Evolutionary conservation across 495 filamentous ascomycete species (phyloP).

Genomic region (Xylaria telfairii): DNA sequence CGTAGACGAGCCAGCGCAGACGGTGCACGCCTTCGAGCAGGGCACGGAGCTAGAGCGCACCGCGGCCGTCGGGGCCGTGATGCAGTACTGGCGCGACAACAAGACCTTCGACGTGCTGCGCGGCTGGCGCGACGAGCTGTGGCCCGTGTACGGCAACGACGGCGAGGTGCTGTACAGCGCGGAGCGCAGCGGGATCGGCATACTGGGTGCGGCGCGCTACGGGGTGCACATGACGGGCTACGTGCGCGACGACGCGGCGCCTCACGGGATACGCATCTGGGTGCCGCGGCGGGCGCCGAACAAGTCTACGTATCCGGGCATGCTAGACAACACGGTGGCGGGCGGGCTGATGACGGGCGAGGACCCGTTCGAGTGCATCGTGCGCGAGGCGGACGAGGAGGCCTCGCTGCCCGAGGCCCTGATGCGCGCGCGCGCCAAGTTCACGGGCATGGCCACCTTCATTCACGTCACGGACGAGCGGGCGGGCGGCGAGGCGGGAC

Average conservation of each 20-base stretch:
- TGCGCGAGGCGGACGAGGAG: conserved; percentile 89
- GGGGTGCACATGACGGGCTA: conserved; percentile 90
- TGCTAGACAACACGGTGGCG: conserved; percentile 94
- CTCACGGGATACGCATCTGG: conserved; percentile 77
- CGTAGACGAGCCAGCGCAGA: conserved; percentile 55
- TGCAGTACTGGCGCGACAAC: conserved; percentile 66
- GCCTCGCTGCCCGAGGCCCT: conserved; percentile 78
- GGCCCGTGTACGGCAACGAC: conserved; percentile 75
- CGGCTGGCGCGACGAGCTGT: conserved; percentile 90
- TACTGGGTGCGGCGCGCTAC: conserved; percentile 89
- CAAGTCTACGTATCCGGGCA: conserved; percentile 84
- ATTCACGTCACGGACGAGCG: conserved; percentile 77
- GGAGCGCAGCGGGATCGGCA: conserved; percentile 76
- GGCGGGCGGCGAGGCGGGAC: conserved; percentile 84
- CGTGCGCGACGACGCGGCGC: conserved; percentile 55
- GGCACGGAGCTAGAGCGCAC: conserved; percentile 64
- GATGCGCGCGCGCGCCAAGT: conserved; percentile 62
- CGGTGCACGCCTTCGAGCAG: conserved; percentile 57
- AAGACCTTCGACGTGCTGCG: conserved; percentile 72
- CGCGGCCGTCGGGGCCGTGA: conserved; percentile 61
- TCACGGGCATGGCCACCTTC: conserved; percentile 80
- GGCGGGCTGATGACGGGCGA: conserved; percentile 86
- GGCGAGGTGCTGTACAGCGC: conserved; percentile 73
- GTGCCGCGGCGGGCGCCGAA: conserved; percentile 73
- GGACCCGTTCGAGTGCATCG: conserved; percentile 73